Conservation (phyloP, 192 early-diverging fungal genomes). For the Entomortierella beljakovae region DNA sequence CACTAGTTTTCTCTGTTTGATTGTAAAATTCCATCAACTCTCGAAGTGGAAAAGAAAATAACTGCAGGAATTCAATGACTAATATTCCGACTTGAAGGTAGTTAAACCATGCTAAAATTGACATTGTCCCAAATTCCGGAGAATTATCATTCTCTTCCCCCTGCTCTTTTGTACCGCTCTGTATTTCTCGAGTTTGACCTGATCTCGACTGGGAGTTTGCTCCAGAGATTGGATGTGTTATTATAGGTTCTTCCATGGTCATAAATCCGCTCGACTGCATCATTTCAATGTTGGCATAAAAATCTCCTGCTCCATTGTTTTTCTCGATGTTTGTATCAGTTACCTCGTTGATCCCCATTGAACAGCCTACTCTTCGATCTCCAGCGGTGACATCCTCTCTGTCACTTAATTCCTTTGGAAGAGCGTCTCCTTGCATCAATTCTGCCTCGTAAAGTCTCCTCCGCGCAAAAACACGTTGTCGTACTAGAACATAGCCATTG, state of each 20-base stretch:
- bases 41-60: slow-evolving; percentile 81
- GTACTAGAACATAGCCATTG: slow-evolving; percentile 31
- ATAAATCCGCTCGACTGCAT: too few relatives aligned
- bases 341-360: not conserved
- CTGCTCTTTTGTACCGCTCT: not conserved
- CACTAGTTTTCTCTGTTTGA: slow-evolving; percentile 36
- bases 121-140: slow-evolving; percentile 38
- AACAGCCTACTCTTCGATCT: slow-evolving; percentile 10
- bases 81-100: slow-evolving; percentile 78
- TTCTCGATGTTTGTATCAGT: not conserved
- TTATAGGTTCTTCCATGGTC: too few relatives aligned
- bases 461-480: slow-evolving; percentile 31
- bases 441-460: slow-evolving; percentile 20
- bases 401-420: slow-evolving; percentile 12
- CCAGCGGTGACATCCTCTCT: slow-evolving; percentile 33
- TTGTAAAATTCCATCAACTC: slow-evolving; percentile 69
- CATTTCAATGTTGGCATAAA: not conserved
- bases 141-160: slow-evolving; percentile 37
- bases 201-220: not conserved
- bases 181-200: not conserved
- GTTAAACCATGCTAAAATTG: slow-evolving; percentile 65
- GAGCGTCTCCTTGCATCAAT: slow-evolving; percentile 47
- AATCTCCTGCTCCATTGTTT: not conserved
- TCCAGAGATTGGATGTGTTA: not conserved
- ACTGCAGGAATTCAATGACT: slow-evolving; percentile 82